Evolutionary conservation across 768 basidiomycete species (phyloP).

Genomic region (Rubroboletus pulcherrimus): DNA sequence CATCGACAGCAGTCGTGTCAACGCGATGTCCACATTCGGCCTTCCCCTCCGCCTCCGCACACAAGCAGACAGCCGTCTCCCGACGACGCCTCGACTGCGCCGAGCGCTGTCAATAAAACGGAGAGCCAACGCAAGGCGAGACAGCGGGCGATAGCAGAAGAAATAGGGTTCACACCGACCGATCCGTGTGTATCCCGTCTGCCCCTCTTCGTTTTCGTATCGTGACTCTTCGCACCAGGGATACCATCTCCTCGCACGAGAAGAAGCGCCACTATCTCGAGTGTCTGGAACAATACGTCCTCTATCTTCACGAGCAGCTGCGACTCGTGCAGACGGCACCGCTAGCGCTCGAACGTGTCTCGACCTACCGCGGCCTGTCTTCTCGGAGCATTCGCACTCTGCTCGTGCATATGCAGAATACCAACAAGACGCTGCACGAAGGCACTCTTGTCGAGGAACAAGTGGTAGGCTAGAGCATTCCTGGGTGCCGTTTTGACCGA

Average conservation of each 20-base stretch:
- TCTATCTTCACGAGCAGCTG: slow-evolving; percentile 62
- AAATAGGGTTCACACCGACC: slow-evolving; percentile 53
- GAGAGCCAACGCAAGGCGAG: slow-evolving; percentile 56
- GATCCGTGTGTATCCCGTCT: slow-evolving; percentile 48
- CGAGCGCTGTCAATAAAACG: slow-evolving; percentile 24
- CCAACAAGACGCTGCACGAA: slow-evolving; percentile 46
- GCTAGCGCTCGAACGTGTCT: slow-evolving; percentile 46
- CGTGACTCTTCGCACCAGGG: slow-evolving; percentile 34
- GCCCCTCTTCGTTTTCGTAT: not conserved
- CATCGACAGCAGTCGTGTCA: slow-evolving; percentile 6
- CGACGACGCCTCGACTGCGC: not conserved
- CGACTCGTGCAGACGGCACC: slow-evolving; percentile 47
- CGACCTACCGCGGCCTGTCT: slow-evolving; percentile 50
- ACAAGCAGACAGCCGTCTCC: slow-evolving; percentile 10
- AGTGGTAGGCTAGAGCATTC: slow-evolving; percentile 35
- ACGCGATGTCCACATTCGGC: slow-evolving; percentile 1
- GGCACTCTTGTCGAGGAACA: slow-evolving; percentile 54
- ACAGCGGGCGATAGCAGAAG: slow-evolving; percentile 53
- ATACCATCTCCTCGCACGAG: slow-evolving; percentile 75
- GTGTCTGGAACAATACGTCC: slow-evolving; percentile 67
- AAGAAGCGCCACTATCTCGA: slow-evolving; percentile 74
- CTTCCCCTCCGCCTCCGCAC: slow-evolving; percentile 12
- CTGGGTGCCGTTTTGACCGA: too few species aligned
- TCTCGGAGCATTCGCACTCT: slow-evolving; percentile 68
- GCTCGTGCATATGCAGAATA: slow-evolving; percentile 66